phyloP scores from a whole-genome alignment of 176 grass and related monocot species.

The Ananas comosus region DNA sequence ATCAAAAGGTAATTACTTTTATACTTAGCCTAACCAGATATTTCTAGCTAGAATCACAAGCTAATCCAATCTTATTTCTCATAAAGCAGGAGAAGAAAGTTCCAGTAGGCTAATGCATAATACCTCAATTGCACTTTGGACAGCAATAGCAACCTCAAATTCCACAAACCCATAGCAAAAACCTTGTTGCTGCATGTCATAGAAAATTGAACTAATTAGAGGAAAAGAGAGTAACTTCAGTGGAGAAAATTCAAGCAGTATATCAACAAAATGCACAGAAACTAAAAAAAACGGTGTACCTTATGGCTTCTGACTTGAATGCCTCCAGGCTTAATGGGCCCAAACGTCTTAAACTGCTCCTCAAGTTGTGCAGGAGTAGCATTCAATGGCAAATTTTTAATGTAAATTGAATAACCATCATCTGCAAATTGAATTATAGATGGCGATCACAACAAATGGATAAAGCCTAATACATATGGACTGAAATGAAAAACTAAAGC shows the following conservation, averaged over 20 bases:
- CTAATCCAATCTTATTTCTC: not conserved
- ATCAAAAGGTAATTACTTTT: no score
- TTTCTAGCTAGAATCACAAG: no score
- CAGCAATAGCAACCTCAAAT: slow-evolving; percentile 70
- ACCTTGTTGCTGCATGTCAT: slow-evolving; percentile 57
- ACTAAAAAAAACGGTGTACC: slow-evolving; percentile 20
- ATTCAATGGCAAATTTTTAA: slow-evolving; percentile 66
- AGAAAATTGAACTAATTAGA: not conserved
- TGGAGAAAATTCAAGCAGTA: not conserved
- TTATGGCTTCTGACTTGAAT: slow-evolving; percentile 99
- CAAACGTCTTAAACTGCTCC: slow-evolving; percentile 82
- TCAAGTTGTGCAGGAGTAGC: slow-evolving; percentile 69
- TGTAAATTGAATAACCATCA: slow-evolving; percentile 72
- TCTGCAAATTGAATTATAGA: slow-evolving; percentile 30
- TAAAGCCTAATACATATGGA: not conserved
- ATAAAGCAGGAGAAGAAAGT: not conserved
- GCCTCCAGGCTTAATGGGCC: slow-evolving; percentile 56
- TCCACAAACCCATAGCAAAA: slow-evolving; percentile 96
- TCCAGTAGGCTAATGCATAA: not conserved
- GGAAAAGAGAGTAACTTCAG: not conserved
- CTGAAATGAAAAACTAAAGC: not conserved
- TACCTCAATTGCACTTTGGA: slow-evolving; percentile 85
- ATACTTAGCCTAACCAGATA: no score
- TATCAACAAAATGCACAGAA: not conserved
- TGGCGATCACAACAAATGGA: slow-evolving; percentile 1